Evolutionary conservation across 2,329 filamentous ascomycete genomes (phyloP).

Genomic region (Phaeosphaeria sp.): DNA sequence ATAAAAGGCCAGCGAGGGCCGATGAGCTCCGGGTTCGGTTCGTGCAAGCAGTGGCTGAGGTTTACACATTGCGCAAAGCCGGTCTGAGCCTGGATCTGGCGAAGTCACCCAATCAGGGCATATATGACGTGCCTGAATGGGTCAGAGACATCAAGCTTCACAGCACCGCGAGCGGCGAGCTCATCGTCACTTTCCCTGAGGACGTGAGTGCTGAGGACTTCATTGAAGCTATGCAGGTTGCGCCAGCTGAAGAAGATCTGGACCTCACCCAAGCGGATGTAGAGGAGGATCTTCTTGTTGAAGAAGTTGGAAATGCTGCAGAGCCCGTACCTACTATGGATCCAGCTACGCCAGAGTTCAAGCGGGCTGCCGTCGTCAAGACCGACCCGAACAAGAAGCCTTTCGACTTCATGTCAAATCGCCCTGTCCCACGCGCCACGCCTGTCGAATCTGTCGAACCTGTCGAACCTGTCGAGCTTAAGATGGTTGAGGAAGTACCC

Average conservation of each 20-base stretch:
- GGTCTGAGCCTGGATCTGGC: slow-evolving; percentile 35
- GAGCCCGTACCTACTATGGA: slow-evolving; percentile 32
- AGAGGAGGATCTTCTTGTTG: slow-evolving; percentile 26
- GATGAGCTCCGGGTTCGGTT: slow-evolving; percentile 50
- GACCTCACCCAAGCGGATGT: neutral
- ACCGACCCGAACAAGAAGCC: slow-evolving; percentile 35
- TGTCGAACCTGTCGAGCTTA: slow-evolving; percentile 21
- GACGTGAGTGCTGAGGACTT: slow-evolving; percentile 26
- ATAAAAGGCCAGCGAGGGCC: slow-evolving; percentile 18
- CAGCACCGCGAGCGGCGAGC: slow-evolving; percentile 22
- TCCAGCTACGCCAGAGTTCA: slow-evolving; percentile 32
- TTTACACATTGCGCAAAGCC: slow-evolving; percentile 54
- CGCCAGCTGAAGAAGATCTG: slow-evolving; percentile 22
- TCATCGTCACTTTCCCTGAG: slow-evolving; percentile 30
- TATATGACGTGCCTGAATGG: slow-evolving; percentile 37
- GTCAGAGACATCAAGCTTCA: slow-evolving; percentile 36
- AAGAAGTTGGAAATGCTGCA: slow-evolving; percentile 24
- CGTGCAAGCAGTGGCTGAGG: slow-evolving; percentile 64
- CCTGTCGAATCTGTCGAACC: too few relatives aligned
- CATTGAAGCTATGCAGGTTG: slow-evolving; percentile 28
- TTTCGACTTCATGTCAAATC: slow-evolving; percentile 48
- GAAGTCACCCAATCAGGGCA: slow-evolving; percentile 34
- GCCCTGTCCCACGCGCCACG: slow-evolving; percentile 38
- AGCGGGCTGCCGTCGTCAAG: slow-evolving; percentile 36
- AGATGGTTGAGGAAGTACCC: slow-evolving; percentile 50